Evolutionary conservation across 2,329 filamentous ascomycete species (phyloP).

Genomic region (Fusarium buharicum): DNA sequence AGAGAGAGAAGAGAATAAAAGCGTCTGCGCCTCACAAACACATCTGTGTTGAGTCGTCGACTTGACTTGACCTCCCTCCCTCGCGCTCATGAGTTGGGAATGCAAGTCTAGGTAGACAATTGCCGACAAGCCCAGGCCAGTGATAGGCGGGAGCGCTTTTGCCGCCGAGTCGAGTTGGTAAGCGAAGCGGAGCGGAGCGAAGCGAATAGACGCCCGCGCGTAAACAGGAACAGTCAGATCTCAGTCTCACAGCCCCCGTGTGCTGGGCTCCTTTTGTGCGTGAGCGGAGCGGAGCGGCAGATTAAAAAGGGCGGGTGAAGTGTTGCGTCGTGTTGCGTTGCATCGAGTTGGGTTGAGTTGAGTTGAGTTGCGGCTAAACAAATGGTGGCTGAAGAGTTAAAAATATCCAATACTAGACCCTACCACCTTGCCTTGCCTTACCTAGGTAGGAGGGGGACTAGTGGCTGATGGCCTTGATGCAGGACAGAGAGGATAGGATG

Average conservation of each 20-base stretch:
- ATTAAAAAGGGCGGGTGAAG: background rate
- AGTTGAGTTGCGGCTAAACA: slow-evolving; percentile 27
- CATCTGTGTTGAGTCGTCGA: slow-evolving; percentile 6
- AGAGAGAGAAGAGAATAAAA: slow-evolving; percentile 15
- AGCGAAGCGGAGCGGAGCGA: slow-evolving; percentile 21
- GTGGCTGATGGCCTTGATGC: slow-evolving; percentile 22
- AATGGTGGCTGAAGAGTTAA: slow-evolving; percentile 36
- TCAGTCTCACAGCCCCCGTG: background rate
- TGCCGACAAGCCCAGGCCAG: slow-evolving; percentile 3
- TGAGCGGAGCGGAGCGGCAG: background rate
- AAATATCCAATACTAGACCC: slow-evolving; percentile 30
- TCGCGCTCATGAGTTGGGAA: slow-evolving; percentile 8
- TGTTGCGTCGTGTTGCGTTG: slow-evolving; percentile 15
- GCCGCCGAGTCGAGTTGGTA: slow-evolving; percentile 6
- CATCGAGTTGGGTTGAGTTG: slow-evolving; percentile 9
- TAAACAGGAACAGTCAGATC: slow-evolving; percentile 11
- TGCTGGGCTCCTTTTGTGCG: background rate
- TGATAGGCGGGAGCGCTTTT: slow-evolving; percentile 10
- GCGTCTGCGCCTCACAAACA: slow-evolving; percentile 23
- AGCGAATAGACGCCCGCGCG: slow-evolving; percentile 35
- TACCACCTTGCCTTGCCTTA: too few relatives aligned
- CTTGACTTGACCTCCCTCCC: background rate
- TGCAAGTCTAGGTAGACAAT: slow-evolving; percentile 21
- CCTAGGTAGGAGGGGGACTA: slow-evolving; percentile 18
- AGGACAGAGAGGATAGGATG: background rate